Evolutionary conservation across 441 rosid species (phyloP).

Genomic region (Populus trichocarpa): DNA sequence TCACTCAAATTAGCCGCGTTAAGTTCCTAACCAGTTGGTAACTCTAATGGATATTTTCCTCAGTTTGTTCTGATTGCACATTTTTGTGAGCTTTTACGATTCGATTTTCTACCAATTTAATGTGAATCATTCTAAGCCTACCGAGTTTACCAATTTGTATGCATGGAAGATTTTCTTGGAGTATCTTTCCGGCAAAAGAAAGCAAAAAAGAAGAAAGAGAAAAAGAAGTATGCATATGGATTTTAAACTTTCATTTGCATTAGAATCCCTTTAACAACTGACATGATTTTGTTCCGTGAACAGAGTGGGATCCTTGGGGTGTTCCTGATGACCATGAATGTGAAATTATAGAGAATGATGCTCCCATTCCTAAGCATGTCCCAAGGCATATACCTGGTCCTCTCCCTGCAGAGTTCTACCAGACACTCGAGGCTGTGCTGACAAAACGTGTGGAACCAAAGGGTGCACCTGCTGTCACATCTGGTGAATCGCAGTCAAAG

Average conservation of each 20-base stretch:
- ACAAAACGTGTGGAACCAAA: slow-evolving; percentile 16
- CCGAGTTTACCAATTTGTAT: neutral
- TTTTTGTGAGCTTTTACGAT: neutral
- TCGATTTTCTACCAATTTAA: neutral
- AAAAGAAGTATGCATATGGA: neutral
- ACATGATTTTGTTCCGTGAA: slow-evolving; percentile 2
- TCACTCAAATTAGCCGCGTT: neutral
- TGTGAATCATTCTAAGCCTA: neutral
- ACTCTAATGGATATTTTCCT: neutral
- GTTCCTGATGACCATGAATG: slow-evolving; percentile 85
- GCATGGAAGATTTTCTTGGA: neutral
- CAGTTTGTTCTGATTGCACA: neutral
- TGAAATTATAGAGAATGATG: slow-evolving; percentile 79
- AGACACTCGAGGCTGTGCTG: slow-evolving; percentile 54
- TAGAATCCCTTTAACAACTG: neutral
- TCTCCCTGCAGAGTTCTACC: slow-evolving; percentile 77
- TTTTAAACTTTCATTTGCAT: neutral
- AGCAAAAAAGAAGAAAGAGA: neutral
- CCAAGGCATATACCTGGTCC: slow-evolving; percentile 91
- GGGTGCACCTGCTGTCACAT: slow-evolving; percentile 44
- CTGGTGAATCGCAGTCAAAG: slow-evolving; percentile 45
- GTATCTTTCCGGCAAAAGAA: neutral
- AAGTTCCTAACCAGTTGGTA: neutral
- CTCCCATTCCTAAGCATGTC: slow-evolving; percentile 84
- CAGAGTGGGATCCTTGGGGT: slow-evolving; percentile 98